Conservation (phyloP, 78 protist genomes). For the Trichosphaerium sp. region DNA sequence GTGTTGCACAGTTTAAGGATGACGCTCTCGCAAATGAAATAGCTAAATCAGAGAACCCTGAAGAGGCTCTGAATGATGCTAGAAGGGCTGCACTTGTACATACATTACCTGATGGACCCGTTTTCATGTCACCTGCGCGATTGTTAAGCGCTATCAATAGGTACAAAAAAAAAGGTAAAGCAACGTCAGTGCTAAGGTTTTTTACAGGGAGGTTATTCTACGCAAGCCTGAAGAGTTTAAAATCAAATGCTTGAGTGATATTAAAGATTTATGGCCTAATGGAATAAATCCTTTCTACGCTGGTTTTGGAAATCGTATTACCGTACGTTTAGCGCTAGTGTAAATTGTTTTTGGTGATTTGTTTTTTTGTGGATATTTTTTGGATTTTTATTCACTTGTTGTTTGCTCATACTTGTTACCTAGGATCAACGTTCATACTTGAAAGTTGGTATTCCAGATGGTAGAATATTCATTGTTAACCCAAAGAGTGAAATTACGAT, state of each 20-base stretch:
- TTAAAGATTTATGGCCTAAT: slow-evolving; percentile 69
- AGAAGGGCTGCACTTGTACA: no score
- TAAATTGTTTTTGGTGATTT: neutral
- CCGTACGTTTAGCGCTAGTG: slow-evolving; percentile 34
- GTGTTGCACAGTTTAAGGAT: slow-evolving; percentile 14
- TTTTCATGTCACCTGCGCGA: slow-evolving; percentile 84
- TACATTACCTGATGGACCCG: slow-evolving; percentile 88
- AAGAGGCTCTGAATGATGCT: neutral
- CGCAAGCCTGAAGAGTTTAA: slow-evolving; percentile 91
- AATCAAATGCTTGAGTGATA: slow-evolving; percentile 59
- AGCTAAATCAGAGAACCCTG: neutral
- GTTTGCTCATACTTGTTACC: neutral
- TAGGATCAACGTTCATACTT: slow-evolving; percentile 15
- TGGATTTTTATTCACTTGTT: neutral
- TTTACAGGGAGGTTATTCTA: slow-evolving; percentile 53
- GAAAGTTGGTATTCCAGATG: slow-evolving; percentile 49
- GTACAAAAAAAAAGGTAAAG: slow-evolving; percentile 1
- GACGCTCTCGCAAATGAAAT: neutral
- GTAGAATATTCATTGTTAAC: slow-evolving; percentile 56
- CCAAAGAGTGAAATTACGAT: slow-evolving; percentile 36
- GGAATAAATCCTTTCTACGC: slow-evolving; percentile 75
- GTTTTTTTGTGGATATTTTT: neutral
- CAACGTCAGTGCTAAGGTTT: neutral
- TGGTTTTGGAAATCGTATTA: slow-evolving; percentile 89
- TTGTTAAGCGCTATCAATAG: slow-evolving; percentile 57